Evolutionary conservation across 2,329 filamentous ascomycete genomes (phyloP), one percentile per base, ranked within the genome.

Genomic region (Macrophomina phaseolina): DNA sequence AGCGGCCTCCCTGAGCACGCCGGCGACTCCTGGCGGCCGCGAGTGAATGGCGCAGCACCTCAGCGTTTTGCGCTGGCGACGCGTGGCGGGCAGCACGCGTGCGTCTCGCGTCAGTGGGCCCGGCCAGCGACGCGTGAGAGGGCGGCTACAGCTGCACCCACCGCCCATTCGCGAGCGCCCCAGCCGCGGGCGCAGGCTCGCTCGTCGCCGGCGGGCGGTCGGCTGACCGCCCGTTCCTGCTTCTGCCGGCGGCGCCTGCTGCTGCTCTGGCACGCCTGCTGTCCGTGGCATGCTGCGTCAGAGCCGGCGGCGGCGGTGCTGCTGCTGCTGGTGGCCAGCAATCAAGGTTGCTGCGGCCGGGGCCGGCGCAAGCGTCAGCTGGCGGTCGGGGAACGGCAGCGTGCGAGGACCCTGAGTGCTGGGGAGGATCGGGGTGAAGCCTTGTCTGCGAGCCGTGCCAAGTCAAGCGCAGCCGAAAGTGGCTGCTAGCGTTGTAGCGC

Each of bases 391-490:
- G 42, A 14, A n/a, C n/a, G 18, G 9, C 48, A 30, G 48, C 48
- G 18, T 51, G 48, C 2, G 48, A 36, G 14, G 51, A 53, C 51
- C 51, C 51, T 53, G 51, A 53, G 14, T 11, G 30, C 28, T 34
- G 51, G 16, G 51, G 23, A 30, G 23, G 51, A 60, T 60, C 56
- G 56, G 40, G 34, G 56, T 60, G 38, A 46, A 46, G 53, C 53
- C 56, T 46, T 60, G 51, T 45, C 56, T 46, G 56, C 40, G 42
- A 60, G 56, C 56, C 56, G 40, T 60, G 56, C 56, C 42, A 36
- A 46, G 56, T 18, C 38, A 45, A 40, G 56, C 40, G 40, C 45
- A 40, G 42, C 40, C 40, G 23, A 46, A 46, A 45, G 28, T n/a
- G 42, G 53, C 32, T 55, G 51, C 9, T 55, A 55, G 49, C 49